Evolutionary conservation across 257 asterid species (phyloP).

Genomic region (Plantago ovata): DNA sequence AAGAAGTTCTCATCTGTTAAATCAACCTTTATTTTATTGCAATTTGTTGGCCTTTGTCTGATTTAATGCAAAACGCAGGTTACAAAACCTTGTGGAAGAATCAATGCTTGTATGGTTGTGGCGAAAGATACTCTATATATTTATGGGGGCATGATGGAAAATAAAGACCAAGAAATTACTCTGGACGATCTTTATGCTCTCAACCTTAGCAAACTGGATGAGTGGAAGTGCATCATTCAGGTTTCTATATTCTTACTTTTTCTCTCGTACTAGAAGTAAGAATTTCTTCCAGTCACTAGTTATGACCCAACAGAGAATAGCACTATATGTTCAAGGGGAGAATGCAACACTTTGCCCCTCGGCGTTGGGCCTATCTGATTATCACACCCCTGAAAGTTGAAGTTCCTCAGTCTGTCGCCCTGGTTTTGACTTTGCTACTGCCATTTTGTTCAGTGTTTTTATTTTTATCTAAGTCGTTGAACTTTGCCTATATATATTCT

Average conservation of each 20-base stretch:
- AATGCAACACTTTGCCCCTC: too few species aligned
- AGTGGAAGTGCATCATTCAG: constrained; percentile 89
- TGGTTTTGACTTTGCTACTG: too few species aligned
- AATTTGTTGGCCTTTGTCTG: not conserved
- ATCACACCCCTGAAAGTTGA: too few species aligned
- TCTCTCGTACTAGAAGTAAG: constrained; percentile 3
- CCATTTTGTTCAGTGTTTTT: too few species aligned
- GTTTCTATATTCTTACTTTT: constrained; percentile 36
- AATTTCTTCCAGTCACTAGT: too few species aligned
- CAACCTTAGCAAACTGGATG: constrained; percentile 93
- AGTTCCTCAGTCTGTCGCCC: too few species aligned
- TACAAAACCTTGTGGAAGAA: constrained; percentile 94
- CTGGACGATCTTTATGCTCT: constrained; percentile 87
- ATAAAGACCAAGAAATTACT: constrained; percentile 83
- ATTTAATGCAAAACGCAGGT: constrained; percentile 41
- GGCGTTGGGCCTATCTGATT: too few species aligned
- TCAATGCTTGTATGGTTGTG: constrained; percentile 81
- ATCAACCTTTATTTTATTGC: constrained; percentile 19
- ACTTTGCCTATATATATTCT: too few species aligned
- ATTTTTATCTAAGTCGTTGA: too few species aligned
- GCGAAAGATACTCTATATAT: constrained; percentile 84
- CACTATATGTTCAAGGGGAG: too few species aligned
- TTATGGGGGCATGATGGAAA: constrained; percentile 96
- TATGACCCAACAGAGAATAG: too few species aligned
- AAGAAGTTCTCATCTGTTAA: not conserved